Base-by-base conservation (phyloP, 306 rosid species). In the Castanea mollissima region DNA sequence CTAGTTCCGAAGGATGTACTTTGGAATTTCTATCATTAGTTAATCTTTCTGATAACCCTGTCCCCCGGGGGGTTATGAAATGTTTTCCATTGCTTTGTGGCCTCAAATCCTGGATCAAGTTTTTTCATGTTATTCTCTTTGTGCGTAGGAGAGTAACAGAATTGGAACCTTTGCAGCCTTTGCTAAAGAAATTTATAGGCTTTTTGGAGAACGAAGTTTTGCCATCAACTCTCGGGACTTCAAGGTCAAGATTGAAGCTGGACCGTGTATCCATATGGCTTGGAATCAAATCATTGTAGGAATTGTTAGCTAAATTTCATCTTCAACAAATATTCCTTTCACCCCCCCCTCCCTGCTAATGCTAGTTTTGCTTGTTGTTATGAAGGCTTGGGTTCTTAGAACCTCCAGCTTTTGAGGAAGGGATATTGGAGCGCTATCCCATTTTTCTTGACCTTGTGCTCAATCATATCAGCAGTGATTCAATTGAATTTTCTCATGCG, bases 321-420 rank as follows among this genome's bases (percentile, higher is more conserved):
- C 67, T 55, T 70, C 51, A 64, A 21, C 34, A 25, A 51, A 14
- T 69, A 27, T 79, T 29, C 34, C 41, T 1, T 64, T 59, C 62
- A 25, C 9, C 59, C 51, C 51, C 3, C 15, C 69, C 12, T 19
- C 78, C 65, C 79, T 69, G 68, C 72, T 81, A 73, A 69, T 80
- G 74, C 46, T 69, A n/a, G 56, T 21, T 74, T 81, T 72, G 29
- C 85, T 16, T 68, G 68, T 54, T 51, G 46, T 38, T 73, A 57
- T 87, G 82, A 88, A 95, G 99, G 92, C 92, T 92, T 79, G 93
- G 99, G 81, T 91, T 92, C 88, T 86, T 95, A 87, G 96, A 95
- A 78, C 92, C 99, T 75, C 92, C 94, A 78, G 90, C 97, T 71
- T 92, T 95, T 69, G 99, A 95, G 91, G 98, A 95, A 90, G 99